Base-by-base conservation (phyloP, 371 early-diverging fungal species). In the Mucor mucedo region DNA sequence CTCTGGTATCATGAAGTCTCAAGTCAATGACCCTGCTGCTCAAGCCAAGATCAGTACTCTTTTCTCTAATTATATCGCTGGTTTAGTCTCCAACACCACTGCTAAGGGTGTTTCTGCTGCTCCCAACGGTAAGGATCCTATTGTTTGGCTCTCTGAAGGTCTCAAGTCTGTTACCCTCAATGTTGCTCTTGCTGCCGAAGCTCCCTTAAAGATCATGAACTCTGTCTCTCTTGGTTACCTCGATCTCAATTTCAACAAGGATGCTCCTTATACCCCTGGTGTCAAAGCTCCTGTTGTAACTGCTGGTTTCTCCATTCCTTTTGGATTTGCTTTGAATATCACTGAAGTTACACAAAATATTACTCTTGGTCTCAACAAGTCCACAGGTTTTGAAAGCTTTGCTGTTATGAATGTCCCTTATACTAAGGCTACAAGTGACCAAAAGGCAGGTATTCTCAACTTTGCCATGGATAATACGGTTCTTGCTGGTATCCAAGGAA, bases 131-230 rank as follows among this genome's bases (percentile, higher is more conserved):
- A 64, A 68, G 33, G 73, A 88, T 49, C 68, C 81, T 16, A 77
- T 88, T 28, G 62, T 42, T n/a, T 88, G 88, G 88, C 76, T 88
- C 21, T 83, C 84, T 39, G 68, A 73, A 30, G 85, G 81, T 63
- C 80, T 88, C 73, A 75, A 79, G 57, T 72, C 81, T 40, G 77
- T 86, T 42, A 75, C 71, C 28, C 60, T 86, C 56, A 79, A 76
- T 14, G 87, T 84, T 42, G 80, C 76, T 28, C 77, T 86, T 13
- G 76, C 71, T 66, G 69, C 75, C 21, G 74, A 65, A 3, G 52
- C 61, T 1, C 78, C 75, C 29, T 55, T 86, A 33, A 78, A 84
- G 47, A 74, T 86, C 45, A 84, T 86, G 73, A 78, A 83, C 58
- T 68, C 70, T 30, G 70, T 87, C 60, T 75, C 72, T 54, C 77